Percentiles rank a stretch among this genome's conserved stretches.
These are phyloP conservation scores for Podaxis sp. DNA, from an alignment of 768 basidiomycete species.

Conservation along the genomic window DNA sequence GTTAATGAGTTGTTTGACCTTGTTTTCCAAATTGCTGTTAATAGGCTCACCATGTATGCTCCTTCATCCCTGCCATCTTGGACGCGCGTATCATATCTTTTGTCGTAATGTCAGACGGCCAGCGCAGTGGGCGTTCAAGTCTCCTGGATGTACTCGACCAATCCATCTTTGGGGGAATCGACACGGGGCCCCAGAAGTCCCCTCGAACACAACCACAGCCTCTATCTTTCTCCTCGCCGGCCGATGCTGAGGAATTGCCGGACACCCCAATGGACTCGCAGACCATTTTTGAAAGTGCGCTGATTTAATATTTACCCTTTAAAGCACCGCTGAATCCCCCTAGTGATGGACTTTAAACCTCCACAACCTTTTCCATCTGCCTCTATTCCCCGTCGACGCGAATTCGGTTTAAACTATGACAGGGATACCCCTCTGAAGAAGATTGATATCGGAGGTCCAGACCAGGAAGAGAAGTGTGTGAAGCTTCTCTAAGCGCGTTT, in stretches of 20 bases:
- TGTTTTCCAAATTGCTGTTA: slow-evolving; percentile 2
- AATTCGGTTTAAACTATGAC: slow-evolving; percentile 52
- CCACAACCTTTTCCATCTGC: not conserved
- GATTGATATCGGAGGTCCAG: slow-evolving; percentile 58
- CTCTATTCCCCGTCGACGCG: slow-evolving; percentile 15
- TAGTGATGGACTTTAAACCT: not conserved
- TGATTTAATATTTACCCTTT: not conserved
- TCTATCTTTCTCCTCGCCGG: not conserved
- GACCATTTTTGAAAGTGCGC: not conserved
- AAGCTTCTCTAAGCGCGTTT: not conserved
- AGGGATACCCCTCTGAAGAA: slow-evolving; percentile 41
- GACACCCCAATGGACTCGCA: not conserved
- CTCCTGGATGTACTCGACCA: slow-evolving; percentile 9
- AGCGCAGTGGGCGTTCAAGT: slow-evolving; percentile 2
- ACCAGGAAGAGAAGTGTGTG: slow-evolving; percentile 49
- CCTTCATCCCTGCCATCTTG: not conserved
- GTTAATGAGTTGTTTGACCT: slow-evolving; percentile 7
- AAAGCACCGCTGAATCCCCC: not conserved
- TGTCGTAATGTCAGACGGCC: not conserved
- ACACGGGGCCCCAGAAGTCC: not conserved
- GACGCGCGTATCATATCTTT: not conserved
- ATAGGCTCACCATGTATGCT: not conserved
- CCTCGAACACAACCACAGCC: not conserved
- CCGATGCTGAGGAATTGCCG: not conserved
- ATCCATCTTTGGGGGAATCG: not conserved